Base-by-base conservation (phyloP, 805 yeast species). In the Metschnikowia picachoensis region DNA sequence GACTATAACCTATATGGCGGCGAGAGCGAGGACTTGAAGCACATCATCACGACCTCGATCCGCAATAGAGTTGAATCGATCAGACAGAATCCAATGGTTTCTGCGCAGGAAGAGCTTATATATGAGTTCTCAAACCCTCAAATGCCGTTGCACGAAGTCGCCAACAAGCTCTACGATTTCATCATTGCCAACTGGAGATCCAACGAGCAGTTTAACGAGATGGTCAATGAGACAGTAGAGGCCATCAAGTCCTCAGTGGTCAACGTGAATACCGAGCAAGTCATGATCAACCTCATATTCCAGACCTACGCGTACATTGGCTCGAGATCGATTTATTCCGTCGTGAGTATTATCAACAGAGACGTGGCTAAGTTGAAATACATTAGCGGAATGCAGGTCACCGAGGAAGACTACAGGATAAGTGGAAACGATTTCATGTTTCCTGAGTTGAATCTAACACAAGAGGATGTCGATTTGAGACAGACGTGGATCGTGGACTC, bases 241-340 rank as follows among this genome's bases (percentile, higher is more conserved):
- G 60, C 62, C 13, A 56, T 55, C 49, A 53, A 55, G 32, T 53
- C 58, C 2, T 51, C 59, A 8, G 52, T 52, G n/a, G 58, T 49
- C 11, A 47, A 55, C 36, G 57, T 51, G 6, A 43, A 51, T 29
- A 44, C 54, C 5, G 65, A 60, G 29, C 53, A 55, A 46, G 65
- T 84, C 44, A 62, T 83, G 32, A 70, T 86, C 14, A 78, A 84
- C 28, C 66, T 87, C 13, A 65, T 89, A 12, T 74, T 84, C 57
- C 92, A 87, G 58, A 73, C 85, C 0, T 74, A 88, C 42, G 85
- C 92, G 38, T 83, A 83, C 55, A 83, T 89, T 47, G 97, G 98
- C 12, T 84, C 89, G 39, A 78, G 97, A 60, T 91, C 97, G 0
- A 76, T 91, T 36, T 87, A 70, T 53, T 72, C 77, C 1, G 72